Base-by-base conservation (phyloP, 148 eudicot genomes). In the Amaranthus hypochondriacus region DNA sequence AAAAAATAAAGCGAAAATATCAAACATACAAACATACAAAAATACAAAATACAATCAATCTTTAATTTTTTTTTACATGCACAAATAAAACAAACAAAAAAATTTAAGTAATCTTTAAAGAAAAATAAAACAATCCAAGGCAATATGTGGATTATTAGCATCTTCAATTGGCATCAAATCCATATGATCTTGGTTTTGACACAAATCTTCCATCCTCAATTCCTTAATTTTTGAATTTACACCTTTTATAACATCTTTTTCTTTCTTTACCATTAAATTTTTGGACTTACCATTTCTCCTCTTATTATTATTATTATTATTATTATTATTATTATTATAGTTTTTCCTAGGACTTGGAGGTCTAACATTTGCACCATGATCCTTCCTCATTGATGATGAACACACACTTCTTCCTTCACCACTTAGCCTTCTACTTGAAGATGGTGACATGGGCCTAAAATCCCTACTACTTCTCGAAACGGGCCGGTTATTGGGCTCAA, bases 121-220 rank as follows among this genome's bases (percentile, higher is more conserved):
- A 80, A 92, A 92, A 71, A 92, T 88, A 77, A 89, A 92, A 79
- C 97, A 92, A 74, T 89, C 97, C 84, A 92, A 86, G n/a, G 97
- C 86, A 68, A 92, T 89, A 57, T 74, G 92, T 70, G 97, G 97
- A 78, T 89, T 92, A 51, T 85, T 79, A 42, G 81, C 77, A 73
- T 92, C 97, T 77, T 92, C 94, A 81, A 82, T 77, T 0, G 87
- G 82, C 67, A 83, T 62, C 72, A 55, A 59, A 12, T 83, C 87
- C 64, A 80, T 62, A 50, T 28, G 39, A 28, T 83, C 89, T 77
- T 72, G 81, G 9, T 57, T 65, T 18, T 78, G 46, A 65, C 71
- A 46, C 69, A 78, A 48, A 7, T 84, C 77, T 48, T 82, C 83
- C 21, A 74, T 71, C 4, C 57, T 73, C 55, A 81, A 50, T 59